Conservation (phyloP, 495 filamentous ascomycete species). For the Aspergillus indologenus region DNA sequence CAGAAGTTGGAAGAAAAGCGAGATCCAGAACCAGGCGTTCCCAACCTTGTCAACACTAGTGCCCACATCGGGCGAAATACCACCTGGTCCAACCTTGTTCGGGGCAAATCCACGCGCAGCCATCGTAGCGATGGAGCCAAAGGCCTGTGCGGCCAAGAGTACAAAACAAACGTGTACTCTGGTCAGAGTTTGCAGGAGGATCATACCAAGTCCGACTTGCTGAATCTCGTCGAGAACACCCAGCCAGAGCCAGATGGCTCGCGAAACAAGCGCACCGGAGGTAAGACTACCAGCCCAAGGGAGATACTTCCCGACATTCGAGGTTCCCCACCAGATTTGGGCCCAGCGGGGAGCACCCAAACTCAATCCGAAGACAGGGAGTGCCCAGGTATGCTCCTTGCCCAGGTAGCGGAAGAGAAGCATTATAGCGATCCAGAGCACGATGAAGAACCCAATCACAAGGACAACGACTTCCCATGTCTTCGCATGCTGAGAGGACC, state of each 20-base stretch:
- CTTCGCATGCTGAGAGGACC: conserved; percentile 48
- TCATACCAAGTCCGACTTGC: conserved; percentile 62
- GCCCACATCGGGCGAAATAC: conserved; percentile 57
- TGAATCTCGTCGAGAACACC: conserved; percentile 62
- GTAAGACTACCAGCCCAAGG: conserved; percentile 54
- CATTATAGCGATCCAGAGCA: conserved; percentile 52
- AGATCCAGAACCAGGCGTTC: conserved; percentile 57
- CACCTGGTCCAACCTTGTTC: conserved; percentile 55
- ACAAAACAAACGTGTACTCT: conserved; percentile 56
- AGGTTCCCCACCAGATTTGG: conserved; percentile 63
- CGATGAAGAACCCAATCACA: conserved; percentile 56
- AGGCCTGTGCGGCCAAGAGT: conserved; percentile 53
- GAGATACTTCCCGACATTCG: conserved; percentile 55
- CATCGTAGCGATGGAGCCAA: conserved; percentile 57
- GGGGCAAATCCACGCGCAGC: conserved; percentile 56
- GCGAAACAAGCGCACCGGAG: conserved; percentile 49
- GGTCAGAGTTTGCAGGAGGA: conserved; percentile 60
- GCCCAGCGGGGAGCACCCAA: conserved; percentile 62
- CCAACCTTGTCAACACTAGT: conserved; percentile 39
- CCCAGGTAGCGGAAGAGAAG: conserved; percentile 46
- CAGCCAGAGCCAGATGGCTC: conserved; percentile 63
- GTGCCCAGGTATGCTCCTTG: conserved; percentile 58
- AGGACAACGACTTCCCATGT: conserved; percentile 52
- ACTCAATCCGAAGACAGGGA: conserved; percentile 65
- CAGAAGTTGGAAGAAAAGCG: conserved; percentile 47